Evolutionary conservation across 2,329 filamentous ascomycete genomes (phyloP), one percentile per base, ranked within the genome.

Genomic region (Cercospora beticola): DNA sequence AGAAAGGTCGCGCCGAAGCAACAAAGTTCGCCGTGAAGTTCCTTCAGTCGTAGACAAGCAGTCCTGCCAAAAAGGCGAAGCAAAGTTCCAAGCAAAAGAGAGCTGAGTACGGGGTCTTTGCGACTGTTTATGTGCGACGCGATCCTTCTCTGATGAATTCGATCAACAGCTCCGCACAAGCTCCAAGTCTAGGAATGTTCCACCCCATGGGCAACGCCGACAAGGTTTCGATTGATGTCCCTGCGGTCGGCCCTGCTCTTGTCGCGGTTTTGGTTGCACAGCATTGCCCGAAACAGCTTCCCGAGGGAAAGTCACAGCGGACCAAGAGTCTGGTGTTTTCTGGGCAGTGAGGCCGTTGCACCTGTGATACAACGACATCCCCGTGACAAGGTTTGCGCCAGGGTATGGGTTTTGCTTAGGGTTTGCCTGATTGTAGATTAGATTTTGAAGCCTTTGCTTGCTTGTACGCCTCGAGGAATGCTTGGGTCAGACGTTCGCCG

Each of bases 201-300:
- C 3, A 26, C 52, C 49, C 49, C 49, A 54, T 54, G 49, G 49
- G 49, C 49, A 54, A 16, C 49, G 49, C 49, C 49, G 49, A 56
- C 26, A 21, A 33, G 14, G 14, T 30, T 16, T 36, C 26, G 30
- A 14, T 1, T 23, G 31, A 40, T 21, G 23, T 63, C 23, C 65
- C 56, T 67, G 65, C 65, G 58, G 28, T 60, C 61, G 65, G 40
- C 33, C 18, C 31, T 33, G 61, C 30, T 23, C 33, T 49, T 23
- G 26, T 52, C 54, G 28, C 40, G 40, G 36, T n/a, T 30, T 28
- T 21, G 12, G 40, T 49, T 18, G 54, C 33, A 31, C 31, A 54
- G 56, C 54, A 56, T 65, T 68, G 33, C 66, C 57, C 33, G 21
- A 64, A 58, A 21, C 62, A 64, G 62, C 49, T 56, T 64, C 18